These are phyloP conservation scores for Xylaria scruposa DNA, from an alignment of 495 filamentous ascomycete species.

Conservation along the genomic window DNA sequence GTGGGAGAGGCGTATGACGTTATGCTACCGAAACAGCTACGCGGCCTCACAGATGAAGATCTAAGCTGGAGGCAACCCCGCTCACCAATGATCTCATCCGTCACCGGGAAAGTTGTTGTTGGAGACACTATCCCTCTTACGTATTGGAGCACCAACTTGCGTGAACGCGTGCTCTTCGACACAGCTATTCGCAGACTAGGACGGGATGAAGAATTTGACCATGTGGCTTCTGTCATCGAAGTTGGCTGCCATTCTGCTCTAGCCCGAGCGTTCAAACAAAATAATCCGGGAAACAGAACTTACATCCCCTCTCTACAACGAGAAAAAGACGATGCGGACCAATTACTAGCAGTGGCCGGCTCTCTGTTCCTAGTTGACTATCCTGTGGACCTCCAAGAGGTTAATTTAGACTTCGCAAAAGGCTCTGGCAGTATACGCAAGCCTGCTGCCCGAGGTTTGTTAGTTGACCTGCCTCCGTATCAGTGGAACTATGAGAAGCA, in stretches of 20 bases:
- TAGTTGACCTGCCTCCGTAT: constrained; percentile 42
- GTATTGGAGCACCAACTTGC: constrained; percentile 58
- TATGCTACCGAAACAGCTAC: constrained; percentile 30
- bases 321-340: constrained; percentile 44
- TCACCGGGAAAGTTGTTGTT: constrained; percentile 32
- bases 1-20: constrained; percentile 15
- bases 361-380: constrained; percentile 42
- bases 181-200: constrained; percentile 38
- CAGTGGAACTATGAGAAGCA: constrained; percentile 50
- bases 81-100: constrained; percentile 42
- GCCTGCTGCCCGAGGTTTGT: constrained; percentile 28
- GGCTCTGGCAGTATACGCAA: constrained; percentile 14
- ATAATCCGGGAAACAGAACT: constrained; percentile 44
- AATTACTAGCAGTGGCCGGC: constrained; percentile 45
- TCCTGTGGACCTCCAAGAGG: constrained; percentile 22
- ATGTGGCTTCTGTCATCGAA: constrained; percentile 45
- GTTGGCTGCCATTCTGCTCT: constrained; percentile 64
- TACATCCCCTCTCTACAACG: constrained; percentile 43
- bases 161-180: constrained; percentile 53
- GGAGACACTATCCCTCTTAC: neutral
- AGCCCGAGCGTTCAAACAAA: constrained; percentile 52
- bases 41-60: constrained; percentile 26
- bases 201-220: constrained; percentile 18
- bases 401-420: constrained; percentile 24
- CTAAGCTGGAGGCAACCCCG: constrained; percentile 23